A percentile compares a stretch with the other conserved stretches of the same genome.
Evolutionary conservation across 768 basidiomycete genomes (phyloP).

Genomic region (Lentinula guzmanii): DNA sequence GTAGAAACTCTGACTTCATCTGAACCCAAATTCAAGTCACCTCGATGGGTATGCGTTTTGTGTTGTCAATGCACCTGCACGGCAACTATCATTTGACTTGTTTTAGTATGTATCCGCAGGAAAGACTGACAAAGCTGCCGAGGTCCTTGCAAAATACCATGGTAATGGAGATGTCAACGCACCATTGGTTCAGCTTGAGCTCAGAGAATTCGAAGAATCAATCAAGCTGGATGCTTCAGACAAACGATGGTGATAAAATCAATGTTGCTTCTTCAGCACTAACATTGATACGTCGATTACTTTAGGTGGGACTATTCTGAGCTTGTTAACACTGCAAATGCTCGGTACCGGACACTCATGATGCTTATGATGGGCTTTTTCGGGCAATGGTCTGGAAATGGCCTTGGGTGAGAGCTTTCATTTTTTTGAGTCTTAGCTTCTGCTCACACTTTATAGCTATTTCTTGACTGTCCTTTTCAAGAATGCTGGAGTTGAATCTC

Average conservation of each 20-base stretch:
- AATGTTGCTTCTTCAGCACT: constrained; percentile 16
- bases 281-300: neutral
- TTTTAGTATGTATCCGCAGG: constrained; percentile 2
- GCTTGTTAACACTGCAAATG: constrained; percentile 40
- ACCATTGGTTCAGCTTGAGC: constrained; percentile 45
- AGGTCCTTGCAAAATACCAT: constrained; percentile 46
- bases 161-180: constrained; percentile 44
- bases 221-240: constrained; percentile 46
- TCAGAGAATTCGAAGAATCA: constrained; percentile 45
- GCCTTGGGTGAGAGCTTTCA: constrained; percentile 26
- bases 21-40: constrained; percentile 25
- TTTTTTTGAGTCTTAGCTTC: neutral
- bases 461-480: constrained; percentile 37
- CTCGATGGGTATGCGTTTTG: constrained; percentile 39
- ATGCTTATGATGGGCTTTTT: constrained; percentile 51
- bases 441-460: constrained; percentile 21
- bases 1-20: neutral
- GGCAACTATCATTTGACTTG: neutral
- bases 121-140: constrained; percentile 9
- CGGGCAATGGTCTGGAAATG: constrained; percentile 38
- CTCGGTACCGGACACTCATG: constrained; percentile 39
- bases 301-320: constrained; percentile 45
- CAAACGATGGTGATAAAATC: constrained; percentile 37
- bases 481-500: constrained; percentile 31
- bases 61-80: constrained; percentile 34